Evolutionary conservation across 345 rosid species (phyloP).

Genomic region (Carallia brachiata): DNA sequence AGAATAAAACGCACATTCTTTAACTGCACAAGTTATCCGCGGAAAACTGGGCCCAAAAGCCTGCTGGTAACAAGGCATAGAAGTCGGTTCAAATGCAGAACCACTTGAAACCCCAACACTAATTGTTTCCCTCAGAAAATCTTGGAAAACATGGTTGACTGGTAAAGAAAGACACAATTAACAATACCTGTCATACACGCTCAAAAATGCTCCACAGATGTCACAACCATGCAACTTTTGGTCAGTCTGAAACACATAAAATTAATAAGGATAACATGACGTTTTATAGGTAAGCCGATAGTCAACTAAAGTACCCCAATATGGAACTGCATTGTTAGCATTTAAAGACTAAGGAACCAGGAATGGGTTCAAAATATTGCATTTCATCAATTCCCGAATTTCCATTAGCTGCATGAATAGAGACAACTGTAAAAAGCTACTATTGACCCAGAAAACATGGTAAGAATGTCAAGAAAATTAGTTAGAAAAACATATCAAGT

Average conservation of each 20-base stretch:
- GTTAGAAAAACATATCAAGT: no score
- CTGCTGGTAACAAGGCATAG: conserved; percentile 99
- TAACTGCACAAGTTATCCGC: conserved; percentile 99
- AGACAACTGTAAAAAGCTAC: no score
- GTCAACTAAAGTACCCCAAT: no score
- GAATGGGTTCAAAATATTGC: no score
- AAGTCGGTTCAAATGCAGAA: conserved; percentile 85
- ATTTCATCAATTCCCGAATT: no score
- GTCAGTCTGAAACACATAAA: conserved; percentile 71
- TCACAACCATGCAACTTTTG: conserved; percentile 99
- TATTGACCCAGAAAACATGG: no score
- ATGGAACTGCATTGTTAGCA: no score
- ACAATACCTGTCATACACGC: conserved; percentile 91
- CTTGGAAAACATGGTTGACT: conserved; percentile 2
- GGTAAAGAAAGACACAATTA: conserved; percentile 16
- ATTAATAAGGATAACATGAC: neutral
- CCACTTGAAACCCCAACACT: conserved; percentile 77
- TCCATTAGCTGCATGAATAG: no score
- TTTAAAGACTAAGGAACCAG: no score
- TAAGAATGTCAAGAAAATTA: no score
- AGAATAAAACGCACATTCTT: conserved; percentile 97
- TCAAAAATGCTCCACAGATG: conserved; percentile 99
- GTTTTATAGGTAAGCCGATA: no score
- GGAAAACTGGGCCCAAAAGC: conserved; percentile 99
- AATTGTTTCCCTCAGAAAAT: conserved; percentile 42